Base-by-base conservation (phyloP, 768 basidiomycete genomes). In the Hypholoma sublateritium region DNA sequence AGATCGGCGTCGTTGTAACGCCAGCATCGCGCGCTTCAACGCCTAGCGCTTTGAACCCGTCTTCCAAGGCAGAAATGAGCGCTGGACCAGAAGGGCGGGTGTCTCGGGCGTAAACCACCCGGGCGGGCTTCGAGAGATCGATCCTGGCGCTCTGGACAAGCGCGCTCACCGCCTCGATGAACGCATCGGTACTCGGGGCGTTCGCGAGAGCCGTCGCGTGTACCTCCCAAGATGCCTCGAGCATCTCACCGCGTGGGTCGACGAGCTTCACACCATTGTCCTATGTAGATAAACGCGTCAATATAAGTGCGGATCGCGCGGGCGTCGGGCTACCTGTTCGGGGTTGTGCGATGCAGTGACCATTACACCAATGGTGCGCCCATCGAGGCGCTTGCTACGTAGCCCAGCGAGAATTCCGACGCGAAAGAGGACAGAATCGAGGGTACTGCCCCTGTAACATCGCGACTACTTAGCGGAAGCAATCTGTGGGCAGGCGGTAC, bases 331-430 rank as follows among this genome's bases (percentile, higher is more conserved):
- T 66, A 95, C 95, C 68, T 85, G 81, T 69, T 95, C 95, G n/a
- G 97, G 96, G 70, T 99, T 99, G 73, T 99, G 97, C n/a, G 94
- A 96, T 2, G 97, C 97, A 36, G 97, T 99, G 69, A 99, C 88
- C 97, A 99, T 98, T 19, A 98, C 92, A 14, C 97, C 97, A 64
- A 99, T 90, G 22, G 87, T 88, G 69, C 87, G 89, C 24, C 97
- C 94, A 67, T 89, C 88, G n/a, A 95, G 80, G 60, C 85, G 87
- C 77, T 89, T 97, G 75, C 95, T 98, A 56, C 97, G 78, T 49
- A 99, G 79, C 5, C 83, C 91, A 44, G 97, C 97, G 16, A 99
- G 77, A 39, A 98, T 74, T 11, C 93, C 97, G 13, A 96, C 89
- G 62, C 95, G 84, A 77, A 97, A 98, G 61, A 99, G 79, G n/a